Conservation (phyloP, 1,284 basidiomycete species). For the Stereum hirsutum region DNA sequence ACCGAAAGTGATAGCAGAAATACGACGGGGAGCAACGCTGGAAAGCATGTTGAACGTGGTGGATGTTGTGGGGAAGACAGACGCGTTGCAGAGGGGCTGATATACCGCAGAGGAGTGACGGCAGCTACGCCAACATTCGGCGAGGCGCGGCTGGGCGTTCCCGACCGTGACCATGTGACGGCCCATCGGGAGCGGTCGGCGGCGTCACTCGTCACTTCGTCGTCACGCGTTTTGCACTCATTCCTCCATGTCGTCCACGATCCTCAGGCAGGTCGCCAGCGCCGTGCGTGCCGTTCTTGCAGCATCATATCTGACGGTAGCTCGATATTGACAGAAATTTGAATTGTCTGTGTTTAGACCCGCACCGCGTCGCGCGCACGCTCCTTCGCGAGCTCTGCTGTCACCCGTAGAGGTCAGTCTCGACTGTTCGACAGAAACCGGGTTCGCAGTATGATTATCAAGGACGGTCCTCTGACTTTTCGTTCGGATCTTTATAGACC, state of each 20-base stretch:
- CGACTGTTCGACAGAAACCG: constrained; percentile 3
- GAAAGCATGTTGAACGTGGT: constrained; percentile 4
- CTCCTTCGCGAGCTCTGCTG: constrained; percentile 4
- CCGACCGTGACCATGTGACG: background rate
- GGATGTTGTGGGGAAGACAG: background rate
- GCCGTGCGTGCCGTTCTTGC: constrained; percentile 10
- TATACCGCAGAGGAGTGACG: background rate
- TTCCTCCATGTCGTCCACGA: constrained; percentile 6
- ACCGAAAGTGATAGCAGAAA: constrained; percentile 6
- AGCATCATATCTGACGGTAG: too few relatives aligned
- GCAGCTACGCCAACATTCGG: too few relatives aligned
- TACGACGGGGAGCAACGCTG: constrained; percentile 5
- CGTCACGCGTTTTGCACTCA: constrained; percentile 1
- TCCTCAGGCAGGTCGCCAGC: constrained; percentile 12
- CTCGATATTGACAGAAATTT: background rate
- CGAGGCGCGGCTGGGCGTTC: background rate
- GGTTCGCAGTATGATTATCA: background rate
- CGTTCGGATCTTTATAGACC: constrained; percentile 41
- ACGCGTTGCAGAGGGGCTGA: background rate
- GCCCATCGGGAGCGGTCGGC: background rate
- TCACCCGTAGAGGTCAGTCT: constrained; percentile 7
- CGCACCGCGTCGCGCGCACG: constrained; percentile 6
- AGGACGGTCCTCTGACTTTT: background rate
- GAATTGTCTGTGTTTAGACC: background rate
- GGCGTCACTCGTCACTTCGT: background rate